Evolutionary conservation across 805 yeast species (phyloP).

Genomic region (Teunomyces kruisii): DNA sequence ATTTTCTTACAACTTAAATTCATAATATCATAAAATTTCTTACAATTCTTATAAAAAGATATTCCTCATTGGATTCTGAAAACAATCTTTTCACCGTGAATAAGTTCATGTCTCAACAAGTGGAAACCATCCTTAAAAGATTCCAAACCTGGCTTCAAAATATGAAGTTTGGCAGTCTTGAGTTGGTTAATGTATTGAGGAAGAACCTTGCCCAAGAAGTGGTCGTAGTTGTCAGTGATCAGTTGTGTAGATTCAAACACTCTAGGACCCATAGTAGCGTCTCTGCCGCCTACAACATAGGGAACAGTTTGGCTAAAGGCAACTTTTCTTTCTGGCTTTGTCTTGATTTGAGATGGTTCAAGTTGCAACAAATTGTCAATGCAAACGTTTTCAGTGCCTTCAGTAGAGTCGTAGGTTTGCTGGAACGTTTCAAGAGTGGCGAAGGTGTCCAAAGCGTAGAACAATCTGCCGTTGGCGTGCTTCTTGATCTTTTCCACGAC

Average conservation of each 20-base stretch:
- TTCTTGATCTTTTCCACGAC: conserved; percentile 23
- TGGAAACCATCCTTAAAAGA: conserved; percentile 35
- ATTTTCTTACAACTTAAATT: conserved; percentile 32
- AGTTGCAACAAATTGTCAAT: conserved; percentile 8
- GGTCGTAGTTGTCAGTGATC: conserved; percentile 9
- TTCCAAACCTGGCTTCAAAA: conserved; percentile 9
- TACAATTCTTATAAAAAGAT: background rate
- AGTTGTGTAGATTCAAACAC: conserved; percentile 1
- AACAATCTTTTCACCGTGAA: conserved; percentile 45
- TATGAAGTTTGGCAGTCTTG: conserved; percentile 8
- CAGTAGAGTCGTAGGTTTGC: conserved; percentile 27
- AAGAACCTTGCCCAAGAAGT: conserved; percentile 7
- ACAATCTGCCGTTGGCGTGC: conserved; percentile 17
- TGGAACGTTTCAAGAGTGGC: conserved; percentile 23
- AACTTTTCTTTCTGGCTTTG: conserved; percentile 7
- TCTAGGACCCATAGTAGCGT: background rate
- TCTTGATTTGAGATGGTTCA: background rate
- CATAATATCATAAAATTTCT: background rate
- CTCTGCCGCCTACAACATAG: conserved; percentile 9
- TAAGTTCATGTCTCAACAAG: conserved; percentile 36
- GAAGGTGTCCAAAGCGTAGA: conserved; percentile 30
- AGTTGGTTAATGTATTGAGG: conserved; percentile 6
- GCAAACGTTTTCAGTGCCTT: conserved; percentile 17
- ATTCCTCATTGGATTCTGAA: conserved; percentile 18
- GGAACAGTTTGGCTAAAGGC: conserved; percentile 3